phyloP scores from a whole-genome alignment of 1,284 basidiomycete species.

The Apiotrichum gracile region DNA sequence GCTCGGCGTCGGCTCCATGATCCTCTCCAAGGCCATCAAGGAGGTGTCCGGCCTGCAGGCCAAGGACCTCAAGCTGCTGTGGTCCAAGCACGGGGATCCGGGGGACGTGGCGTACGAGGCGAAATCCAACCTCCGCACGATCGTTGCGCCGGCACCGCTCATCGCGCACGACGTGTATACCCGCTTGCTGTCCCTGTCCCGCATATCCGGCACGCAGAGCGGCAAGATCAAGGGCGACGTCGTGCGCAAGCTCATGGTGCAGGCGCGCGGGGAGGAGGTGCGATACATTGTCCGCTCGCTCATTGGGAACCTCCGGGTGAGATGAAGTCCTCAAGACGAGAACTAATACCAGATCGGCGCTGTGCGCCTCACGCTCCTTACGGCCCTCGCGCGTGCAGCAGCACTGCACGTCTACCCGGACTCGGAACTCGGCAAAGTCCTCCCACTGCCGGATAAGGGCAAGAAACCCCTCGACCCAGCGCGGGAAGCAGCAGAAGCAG shows the following conservation, averaged over 20 bases:
- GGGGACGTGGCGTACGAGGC: constrained; percentile 78
- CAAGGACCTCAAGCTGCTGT: constrained; percentile 58
- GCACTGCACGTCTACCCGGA: constrained; percentile 53
- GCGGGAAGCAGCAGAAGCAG: constrained; percentile 51
- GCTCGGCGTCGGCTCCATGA: constrained; percentile 67
- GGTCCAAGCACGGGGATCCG: constrained; percentile 58
- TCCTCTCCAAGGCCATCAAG: constrained; percentile 73
- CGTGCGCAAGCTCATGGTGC: constrained; percentile 74
- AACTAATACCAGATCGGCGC: constrained; percentile 72
- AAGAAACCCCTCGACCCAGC: constrained; percentile 48
- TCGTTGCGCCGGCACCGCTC: constrained; percentile 66
- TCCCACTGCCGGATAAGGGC: constrained; percentile 37
- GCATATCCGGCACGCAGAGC: constrained; percentile 66
- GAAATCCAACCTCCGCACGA: constrained; percentile 68
- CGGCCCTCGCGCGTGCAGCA: constrained; percentile 73
- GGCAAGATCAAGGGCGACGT: constrained; percentile 69
- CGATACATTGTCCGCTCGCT: constrained; percentile 78
- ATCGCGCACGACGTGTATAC: constrained; percentile 61
- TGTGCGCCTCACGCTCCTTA: constrained; percentile 73
- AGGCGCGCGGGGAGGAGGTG: constrained; percentile 78
- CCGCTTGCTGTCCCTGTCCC: constrained; percentile 60
- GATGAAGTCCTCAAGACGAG: constrained; percentile 46
- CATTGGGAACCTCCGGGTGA: constrained; percentile 70
- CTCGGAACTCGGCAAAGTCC: constrained; percentile 47
- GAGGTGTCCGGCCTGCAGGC: constrained; percentile 72